Base-by-base conservation (phyloP, 306 rosid species). In the Pterocarpus macrocarpus region DNA sequence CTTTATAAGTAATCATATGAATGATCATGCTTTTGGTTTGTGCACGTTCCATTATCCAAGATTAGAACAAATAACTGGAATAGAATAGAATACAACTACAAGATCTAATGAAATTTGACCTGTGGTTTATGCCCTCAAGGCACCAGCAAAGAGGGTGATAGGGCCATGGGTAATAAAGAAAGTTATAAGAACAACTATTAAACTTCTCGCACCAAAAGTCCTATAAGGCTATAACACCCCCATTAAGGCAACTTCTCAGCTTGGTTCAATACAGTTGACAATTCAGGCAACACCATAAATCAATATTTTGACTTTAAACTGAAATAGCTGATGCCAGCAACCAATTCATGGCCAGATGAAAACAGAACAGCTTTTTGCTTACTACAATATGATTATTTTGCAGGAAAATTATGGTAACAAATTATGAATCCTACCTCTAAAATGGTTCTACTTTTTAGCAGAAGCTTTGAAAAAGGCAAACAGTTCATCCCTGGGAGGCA, bases 401-500 rank as follows among this genome's bases (percentile, higher is more conserved):
- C 5, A 3, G 4, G 56, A 6, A 69, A 76, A 8, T 69, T 44
- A 61, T 47, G 71, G 9, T 5, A 44, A 56, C 28, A 15, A 8
- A 45, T 17, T 7, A 68, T 7, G 78, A 53, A 77, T 2, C 68
- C 28, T 17, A 41, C 45, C 69, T 70, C 86, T 22, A 78, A 78
- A 78, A 56, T 4, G 12, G 8, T 22, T 84, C 65, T 80, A 80
- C 45, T 81, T 81, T 55, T 69, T 32, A 32, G 79, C 79, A 13
- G 85, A 70, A 59, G 85, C 82, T 43, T 80, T 80, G 85, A 83
- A 86, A 80, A 83, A 86, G 1, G 85, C 81, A 72, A 65, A 72
- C 7, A 86, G 66, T 66, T 86, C 49, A 71, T 86, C 89, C 67
- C 87, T 86, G 3, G 89, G 83, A 83, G 89, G 89, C 17, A 86